phyloP scores from a whole-genome alignment of 192 early-diverging fungal species.

The Borealophlyctis nickersoniae region DNA sequence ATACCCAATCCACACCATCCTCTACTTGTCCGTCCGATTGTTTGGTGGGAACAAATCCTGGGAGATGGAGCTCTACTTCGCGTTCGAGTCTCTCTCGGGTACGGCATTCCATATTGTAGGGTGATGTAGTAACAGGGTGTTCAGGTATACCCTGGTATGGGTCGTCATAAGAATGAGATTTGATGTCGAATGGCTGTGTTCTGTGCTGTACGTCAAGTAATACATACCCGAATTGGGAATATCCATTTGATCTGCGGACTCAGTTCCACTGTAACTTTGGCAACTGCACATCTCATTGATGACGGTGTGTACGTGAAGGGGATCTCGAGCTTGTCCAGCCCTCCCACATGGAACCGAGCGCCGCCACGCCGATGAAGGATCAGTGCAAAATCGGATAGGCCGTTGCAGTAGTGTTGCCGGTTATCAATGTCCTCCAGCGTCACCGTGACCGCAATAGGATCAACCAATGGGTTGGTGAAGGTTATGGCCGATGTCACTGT shows the following conservation, averaged over 20 bases:
- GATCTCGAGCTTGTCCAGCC: constrained; percentile 42
- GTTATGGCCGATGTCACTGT: constrained; percentile 31
- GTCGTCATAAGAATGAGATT: too few relatives aligned
- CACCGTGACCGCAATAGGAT: constrained; percentile 41
- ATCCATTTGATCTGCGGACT: constrained; percentile 36
- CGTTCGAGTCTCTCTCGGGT: constrained; percentile 27
- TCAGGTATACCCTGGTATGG: constrained; percentile 38
- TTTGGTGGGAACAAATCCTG: constrained; percentile 9
- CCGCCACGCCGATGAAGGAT: constrained; percentile 21
- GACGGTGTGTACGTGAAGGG: constrained; percentile 42
- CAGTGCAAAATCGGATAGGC: constrained; percentile 29
- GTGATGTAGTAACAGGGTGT: constrained; percentile 9
- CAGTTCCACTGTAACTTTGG: constrained; percentile 42
- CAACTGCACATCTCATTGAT: constrained; percentile 32
- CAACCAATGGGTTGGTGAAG: constrained; percentile 44
- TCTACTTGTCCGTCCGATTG: too few relatives aligned
- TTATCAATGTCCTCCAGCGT: constrained; percentile 11
- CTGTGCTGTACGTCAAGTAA: too few relatives aligned
- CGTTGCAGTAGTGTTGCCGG: not conserved
- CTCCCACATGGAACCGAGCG: constrained; percentile 24
- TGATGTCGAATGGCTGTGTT: too few relatives aligned
- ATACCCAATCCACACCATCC: too few relatives aligned
- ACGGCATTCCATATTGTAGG: constrained; percentile 29
- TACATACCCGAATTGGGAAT: constrained; percentile 44
- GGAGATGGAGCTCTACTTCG: constrained; percentile 27